Conservation (phyloP, 441 rosid genomes). For the Pelargonium myrrhifolium region DNA sequence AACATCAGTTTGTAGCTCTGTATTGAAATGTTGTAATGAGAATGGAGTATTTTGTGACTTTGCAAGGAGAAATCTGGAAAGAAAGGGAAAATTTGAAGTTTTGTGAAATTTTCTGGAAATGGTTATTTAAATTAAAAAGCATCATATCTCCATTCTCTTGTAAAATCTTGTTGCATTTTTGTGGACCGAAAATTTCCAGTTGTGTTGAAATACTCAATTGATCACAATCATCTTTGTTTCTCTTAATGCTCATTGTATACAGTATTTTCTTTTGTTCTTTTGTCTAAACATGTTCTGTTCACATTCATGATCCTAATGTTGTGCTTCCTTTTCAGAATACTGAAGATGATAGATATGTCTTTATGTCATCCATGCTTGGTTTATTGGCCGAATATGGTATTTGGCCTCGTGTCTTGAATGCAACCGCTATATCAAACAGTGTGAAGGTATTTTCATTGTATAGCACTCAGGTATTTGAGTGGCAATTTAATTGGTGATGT, state of each 20-base stretch:
- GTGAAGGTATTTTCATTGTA: slow-evolving; percentile 53
- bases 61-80: not conserved
- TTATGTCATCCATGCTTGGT: slow-evolving; percentile 80
- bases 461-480: not conserved
- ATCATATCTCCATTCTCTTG: not conserved
- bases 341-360: slow-evolving; percentile 77
- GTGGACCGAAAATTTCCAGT: not conserved
- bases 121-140: not conserved
- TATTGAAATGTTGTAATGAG: not conserved
- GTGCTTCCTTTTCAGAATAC: slow-evolving; percentile 42
- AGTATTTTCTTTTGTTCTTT: not conserved
- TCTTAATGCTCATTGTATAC: slow-evolving; percentile 1
- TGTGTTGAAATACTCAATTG: not conserved
- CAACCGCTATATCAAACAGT: slow-evolving; percentile 53
- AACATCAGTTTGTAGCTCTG: not conserved
- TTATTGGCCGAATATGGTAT: slow-evolving; percentile 75
- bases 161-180: not conserved
- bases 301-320: slow-evolving; percentile 1
- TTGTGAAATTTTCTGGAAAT: slow-evolving; percentile 1
- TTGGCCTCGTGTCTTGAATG: slow-evolving; percentile 69
- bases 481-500: not conserved
- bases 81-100: not conserved
- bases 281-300: not conserved
- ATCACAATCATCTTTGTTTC: not conserved
- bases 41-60: not conserved